Base-by-base conservation (phyloP, 1,284 basidiomycete genomes). In the Peniophora sp. region DNA sequence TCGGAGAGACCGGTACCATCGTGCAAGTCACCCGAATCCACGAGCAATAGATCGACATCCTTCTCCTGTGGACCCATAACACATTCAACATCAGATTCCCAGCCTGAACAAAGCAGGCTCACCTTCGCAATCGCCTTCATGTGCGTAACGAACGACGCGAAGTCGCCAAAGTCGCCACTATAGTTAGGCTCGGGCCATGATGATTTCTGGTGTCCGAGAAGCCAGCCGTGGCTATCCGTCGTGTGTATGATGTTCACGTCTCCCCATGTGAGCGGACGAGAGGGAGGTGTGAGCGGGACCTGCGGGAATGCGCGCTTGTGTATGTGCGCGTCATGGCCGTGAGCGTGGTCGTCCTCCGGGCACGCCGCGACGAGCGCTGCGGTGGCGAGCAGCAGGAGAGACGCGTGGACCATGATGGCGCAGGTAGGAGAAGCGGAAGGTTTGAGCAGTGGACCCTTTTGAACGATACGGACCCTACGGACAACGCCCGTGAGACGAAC, bases 1-100 rank as follows among this genome's bases (percentile, higher is more conserved):
- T 93, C 91, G 0, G 82, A 80, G 11, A 86, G 66, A 0, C 85
- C 85, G 45, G 88, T 90, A 72, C 87, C 90, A 60, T 93, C 90
- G 57, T 92, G 91, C 52, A 92, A 66, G 63, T 92, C 85, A 17
- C 86, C 86, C 20, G 83, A 83, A 59, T 88, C 84, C 11, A 88
- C 74, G 24, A 89, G 69, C 34, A 88, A 69, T 6, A 88, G 72
- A 62, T 88, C 85, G 10, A 85, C 84, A 52, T 81, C 77, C 52
- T 79, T 81, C 60, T 81, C 65, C 79, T 83, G n/a, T n/a, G n/a
- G n/a, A 49, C 24, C 32, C 8, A 36, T 18, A n/a, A 34, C 23
- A 22, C n/a, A n/a, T n/a, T n/a, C n/a, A n/a, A n/a, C n/a, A n/a
- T 24, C 39, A 22, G 22, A 23, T 24, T 46, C 41, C 32, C 50